phyloP scores from a whole-genome alignment of 257 asterid genomes.

The Ilex aquifolium region DNA sequence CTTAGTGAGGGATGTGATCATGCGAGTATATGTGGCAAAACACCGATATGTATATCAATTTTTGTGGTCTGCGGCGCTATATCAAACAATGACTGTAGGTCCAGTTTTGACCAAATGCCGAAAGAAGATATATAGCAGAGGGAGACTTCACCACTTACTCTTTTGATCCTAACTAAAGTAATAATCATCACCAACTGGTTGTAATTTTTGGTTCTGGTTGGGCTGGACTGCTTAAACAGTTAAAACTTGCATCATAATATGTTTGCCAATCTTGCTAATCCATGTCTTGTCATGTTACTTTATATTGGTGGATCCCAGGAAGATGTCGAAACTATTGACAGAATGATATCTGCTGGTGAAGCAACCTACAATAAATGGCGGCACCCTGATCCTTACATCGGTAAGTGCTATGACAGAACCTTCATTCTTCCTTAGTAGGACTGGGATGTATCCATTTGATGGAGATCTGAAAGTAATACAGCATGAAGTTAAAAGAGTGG shows the following conservation, averaged over 20 bases:
- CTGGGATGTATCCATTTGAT: neutral
- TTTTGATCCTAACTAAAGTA: no score
- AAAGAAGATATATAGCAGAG: no score
- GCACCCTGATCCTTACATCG: constrained; percentile 96
- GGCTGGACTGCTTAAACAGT: neutral
- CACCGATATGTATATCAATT: no score
- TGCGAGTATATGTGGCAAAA: no score
- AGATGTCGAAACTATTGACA: constrained; percentile 74
- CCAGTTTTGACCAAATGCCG: no score
- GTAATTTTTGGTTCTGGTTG: neutral
- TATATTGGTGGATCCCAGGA: constrained; percentile 45
- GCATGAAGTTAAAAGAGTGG: no score
- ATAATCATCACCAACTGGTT: no score
- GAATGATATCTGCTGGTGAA: constrained; percentile 72
- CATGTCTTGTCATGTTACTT: neutral
- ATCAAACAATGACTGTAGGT: no score
- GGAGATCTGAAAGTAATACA: neutral
- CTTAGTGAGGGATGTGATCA: no score
- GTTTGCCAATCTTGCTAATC: neutral
- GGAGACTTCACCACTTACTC: no score
- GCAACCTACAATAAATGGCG: constrained; percentile 65
- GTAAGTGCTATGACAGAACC: constrained; percentile 31
- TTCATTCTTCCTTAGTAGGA: neutral
- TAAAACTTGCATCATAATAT: neutral
- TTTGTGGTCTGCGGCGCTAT: no score